These are phyloP conservation scores for Kazachstania africana DNA, from an alignment of 805 yeast species.

Conservation along the genomic window DNA sequence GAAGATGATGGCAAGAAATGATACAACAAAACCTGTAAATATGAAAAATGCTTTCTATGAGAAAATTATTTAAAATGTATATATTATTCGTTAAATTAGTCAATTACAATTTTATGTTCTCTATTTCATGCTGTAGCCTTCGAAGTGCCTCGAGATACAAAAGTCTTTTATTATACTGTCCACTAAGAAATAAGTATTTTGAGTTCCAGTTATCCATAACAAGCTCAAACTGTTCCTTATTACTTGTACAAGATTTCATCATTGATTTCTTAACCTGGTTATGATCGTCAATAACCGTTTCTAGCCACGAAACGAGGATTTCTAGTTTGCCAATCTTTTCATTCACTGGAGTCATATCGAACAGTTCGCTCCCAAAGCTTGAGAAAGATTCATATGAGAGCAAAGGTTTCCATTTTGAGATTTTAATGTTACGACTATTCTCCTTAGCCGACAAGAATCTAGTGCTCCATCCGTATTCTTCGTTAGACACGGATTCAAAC, in stretches of 20 bases:
- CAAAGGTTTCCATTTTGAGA: slow-evolving; percentile 16
- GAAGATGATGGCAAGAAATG: background rate
- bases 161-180: slow-evolving; percentile 27
- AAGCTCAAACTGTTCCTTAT: slow-evolving; percentile 12
- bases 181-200: slow-evolving; percentile 28
- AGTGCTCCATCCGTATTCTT: slow-evolving; percentile 71
- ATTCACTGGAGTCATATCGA: slow-evolving; percentile 3
- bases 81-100: no score
- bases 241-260: slow-evolving; percentile 26
- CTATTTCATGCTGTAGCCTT: no score
- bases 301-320: slow-evolving; percentile 31
- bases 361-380: slow-evolving; percentile 10
- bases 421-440: background rate
- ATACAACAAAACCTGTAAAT: background rate
- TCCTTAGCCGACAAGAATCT: slow-evolving; percentile 5
- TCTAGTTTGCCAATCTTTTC: slow-evolving; percentile 19
- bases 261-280: slow-evolving; percentile 29
- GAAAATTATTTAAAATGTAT: no score
- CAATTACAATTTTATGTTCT: no score
- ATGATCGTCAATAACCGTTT: slow-evolving; percentile 32
- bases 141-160: slow-evolving; percentile 23
- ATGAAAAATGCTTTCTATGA: no score
- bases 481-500: slow-evolving; percentile 55
- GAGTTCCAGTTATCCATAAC: slow-evolving; percentile 34
- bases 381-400: slow-evolving; percentile 12